phyloP scores from a whole-genome alignment of 371 early-diverging fungal genomes.

The Rhizomucor miehei region DNA sequence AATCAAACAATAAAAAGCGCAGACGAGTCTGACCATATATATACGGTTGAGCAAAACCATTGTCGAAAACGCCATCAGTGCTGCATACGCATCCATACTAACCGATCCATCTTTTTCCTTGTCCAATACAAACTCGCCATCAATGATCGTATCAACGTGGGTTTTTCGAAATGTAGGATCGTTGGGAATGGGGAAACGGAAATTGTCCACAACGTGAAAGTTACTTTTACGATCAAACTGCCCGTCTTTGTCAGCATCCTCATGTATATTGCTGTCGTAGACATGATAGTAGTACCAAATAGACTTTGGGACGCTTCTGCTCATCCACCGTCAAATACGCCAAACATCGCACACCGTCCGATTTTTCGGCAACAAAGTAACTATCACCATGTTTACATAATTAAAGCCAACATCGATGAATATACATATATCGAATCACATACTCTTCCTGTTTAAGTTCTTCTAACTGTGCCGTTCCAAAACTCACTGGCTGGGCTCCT shows the following conservation, averaged over 20 bases:
- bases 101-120: conserved; percentile 59
- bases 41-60: no score
- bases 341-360: conserved; percentile 94
- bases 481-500: conserved; percentile 96
- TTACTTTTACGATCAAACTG: conserved; percentile 90
- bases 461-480: conserved; percentile 66
- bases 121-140: conserved; percentile 91
- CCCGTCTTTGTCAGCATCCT: not conserved
- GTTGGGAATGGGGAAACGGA: conserved; percentile 69
- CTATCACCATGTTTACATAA: conserved; percentile 21
- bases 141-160: conserved; percentile 81
- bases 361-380: conserved; percentile 98
- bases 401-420: not conserved
- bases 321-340: conserved; percentile 56
- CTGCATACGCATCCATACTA: conserved; percentile 8
- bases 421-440: conserved; percentile 3
- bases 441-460: conserved; percentile 78
- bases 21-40: conserved; percentile 20
- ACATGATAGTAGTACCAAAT: conserved; percentile 48
- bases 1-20: conserved; percentile 70
- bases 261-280: not conserved
- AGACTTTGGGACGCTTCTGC: conserved; percentile 55
- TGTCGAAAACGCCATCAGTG: not conserved
- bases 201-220: conserved; percentile 59
- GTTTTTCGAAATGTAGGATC: conserved; percentile 40